Evolutionary conservation across 2,329 filamentous ascomycete genomes (phyloP).

Genomic region (Huntiella bhutanensis): DNA sequence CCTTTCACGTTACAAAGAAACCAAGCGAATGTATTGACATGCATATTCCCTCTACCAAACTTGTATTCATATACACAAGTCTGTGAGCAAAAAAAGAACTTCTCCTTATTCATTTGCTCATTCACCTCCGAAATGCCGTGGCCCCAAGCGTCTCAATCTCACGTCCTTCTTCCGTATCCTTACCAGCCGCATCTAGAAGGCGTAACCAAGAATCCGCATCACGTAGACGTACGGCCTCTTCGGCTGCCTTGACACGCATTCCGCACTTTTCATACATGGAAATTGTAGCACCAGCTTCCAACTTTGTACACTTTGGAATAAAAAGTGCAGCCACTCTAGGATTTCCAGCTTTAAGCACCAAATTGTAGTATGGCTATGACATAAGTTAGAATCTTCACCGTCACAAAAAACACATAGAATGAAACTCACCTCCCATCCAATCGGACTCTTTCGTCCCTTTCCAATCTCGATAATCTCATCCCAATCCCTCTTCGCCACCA

Average conservation of each 20-base stretch:
- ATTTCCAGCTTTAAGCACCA: conserved; percentile 75
- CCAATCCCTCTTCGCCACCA: conserved; percentile 84
- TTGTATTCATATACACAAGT: not conserved
- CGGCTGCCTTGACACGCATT: conserved; percentile 69
- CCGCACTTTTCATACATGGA: conserved; percentile 96
- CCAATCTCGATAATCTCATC: conserved; percentile 74
- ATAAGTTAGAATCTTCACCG: not conserved
- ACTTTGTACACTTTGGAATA: conserved; percentile 64
- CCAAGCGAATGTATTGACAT: no score
- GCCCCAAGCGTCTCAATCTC: conserved; percentile 71
- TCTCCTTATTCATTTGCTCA: not conserved
- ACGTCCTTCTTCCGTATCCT: conserved; percentile 42
- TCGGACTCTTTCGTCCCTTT: conserved; percentile 66
- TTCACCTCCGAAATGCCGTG: conserved; percentile 29
- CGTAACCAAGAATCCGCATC: conserved; percentile 58
- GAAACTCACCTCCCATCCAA: conserved; percentile 73
- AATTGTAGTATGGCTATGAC: conserved; percentile 68
- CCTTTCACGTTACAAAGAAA: no score
- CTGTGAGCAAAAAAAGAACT: no score
- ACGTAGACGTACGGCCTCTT: conserved; percentile 72
- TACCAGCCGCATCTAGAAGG: conserved; percentile 54
- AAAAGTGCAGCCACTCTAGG: conserved; percentile 68
- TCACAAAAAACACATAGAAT: not conserved
- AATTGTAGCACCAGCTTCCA: conserved; percentile 51
- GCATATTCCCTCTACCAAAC: not conserved